These are phyloP conservation scores for Pyracantha coccinea DNA, from an alignment of 331 rosid genomes.

Conservation along the genomic window DNA sequence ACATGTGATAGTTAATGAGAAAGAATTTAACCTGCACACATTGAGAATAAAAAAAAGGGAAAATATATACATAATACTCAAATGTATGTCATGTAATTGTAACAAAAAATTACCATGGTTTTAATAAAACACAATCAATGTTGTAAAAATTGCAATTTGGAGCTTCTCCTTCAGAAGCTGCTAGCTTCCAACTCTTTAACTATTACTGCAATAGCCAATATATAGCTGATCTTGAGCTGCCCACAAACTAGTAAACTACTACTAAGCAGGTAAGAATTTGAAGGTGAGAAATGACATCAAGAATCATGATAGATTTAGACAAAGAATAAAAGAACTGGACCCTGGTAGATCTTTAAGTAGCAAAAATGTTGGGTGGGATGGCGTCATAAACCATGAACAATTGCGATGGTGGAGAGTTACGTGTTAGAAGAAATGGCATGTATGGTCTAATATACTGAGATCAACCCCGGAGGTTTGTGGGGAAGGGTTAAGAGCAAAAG, in stretches of 20 bases:
- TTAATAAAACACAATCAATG: background rate
- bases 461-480: too few relatives aligned
- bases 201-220: background rate
- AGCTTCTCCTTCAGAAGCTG: background rate
- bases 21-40: background rate
- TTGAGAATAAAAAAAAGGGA: background rate
- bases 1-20: background rate
- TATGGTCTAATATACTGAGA: background rate
- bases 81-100: background rate
- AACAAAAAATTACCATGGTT: background rate
- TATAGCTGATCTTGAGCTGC: background rate
- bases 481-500: background rate
- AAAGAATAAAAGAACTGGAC: background rate
- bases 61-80: background rate
- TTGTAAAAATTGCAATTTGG: background rate
- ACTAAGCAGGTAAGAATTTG: background rate
- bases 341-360: background rate
- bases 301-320: background rate
- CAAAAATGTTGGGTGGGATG: background rate
- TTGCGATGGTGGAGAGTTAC: conserved; percentile 19
- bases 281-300: background rate
- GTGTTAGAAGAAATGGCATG: background rate
- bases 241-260: background rate
- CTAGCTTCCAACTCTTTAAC: background rate
- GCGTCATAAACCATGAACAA: conserved; percentile 11